Conservation (phyloP, 2,329 filamentous ascomycete species). For the Colletotrichum tanaceti region DNA sequence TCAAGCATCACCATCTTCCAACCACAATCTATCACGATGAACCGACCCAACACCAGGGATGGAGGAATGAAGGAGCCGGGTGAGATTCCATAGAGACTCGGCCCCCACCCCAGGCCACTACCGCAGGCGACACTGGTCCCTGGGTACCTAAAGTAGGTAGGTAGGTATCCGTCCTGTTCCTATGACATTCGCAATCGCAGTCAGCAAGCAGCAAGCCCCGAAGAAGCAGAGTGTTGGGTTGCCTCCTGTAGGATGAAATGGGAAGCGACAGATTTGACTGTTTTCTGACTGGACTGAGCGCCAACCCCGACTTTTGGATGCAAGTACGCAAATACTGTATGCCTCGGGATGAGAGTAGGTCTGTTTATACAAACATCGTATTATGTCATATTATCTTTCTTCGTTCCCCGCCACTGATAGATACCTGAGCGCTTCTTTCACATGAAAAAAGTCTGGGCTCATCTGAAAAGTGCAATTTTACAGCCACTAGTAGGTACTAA, state of each 20-base stretch:
- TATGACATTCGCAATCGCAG: not conserved
- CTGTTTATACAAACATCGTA: not conserved
- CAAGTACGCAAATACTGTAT: no score
- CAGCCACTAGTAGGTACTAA: no score
- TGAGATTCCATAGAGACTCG: not conserved
- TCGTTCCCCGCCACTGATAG: no score
- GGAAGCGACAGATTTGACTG: not conserved
- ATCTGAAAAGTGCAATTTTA: no score
- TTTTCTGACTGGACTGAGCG: not conserved
- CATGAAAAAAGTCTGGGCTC: no score
- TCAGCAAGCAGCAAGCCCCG: not conserved
- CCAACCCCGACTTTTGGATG: not conserved
- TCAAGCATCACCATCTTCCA: not conserved
- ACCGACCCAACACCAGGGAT: not conserved
- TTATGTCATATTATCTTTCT: not conserved
- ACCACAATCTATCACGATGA: not conserved
- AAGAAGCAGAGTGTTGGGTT: not conserved
- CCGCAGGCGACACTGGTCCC: not conserved
- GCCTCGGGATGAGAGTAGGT: no score
- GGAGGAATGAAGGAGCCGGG: conserved; percentile 11
- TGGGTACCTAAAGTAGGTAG: no score
- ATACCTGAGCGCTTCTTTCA: not conserved
- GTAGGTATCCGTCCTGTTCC: no score
- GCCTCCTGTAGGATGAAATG: not conserved
- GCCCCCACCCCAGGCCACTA: not conserved